Percentiles rank a stretch among this genome's conserved stretches.
Conservation (phyloP, 371 early-diverging fungal species). For the Mucor lusitanicus region DNA sequence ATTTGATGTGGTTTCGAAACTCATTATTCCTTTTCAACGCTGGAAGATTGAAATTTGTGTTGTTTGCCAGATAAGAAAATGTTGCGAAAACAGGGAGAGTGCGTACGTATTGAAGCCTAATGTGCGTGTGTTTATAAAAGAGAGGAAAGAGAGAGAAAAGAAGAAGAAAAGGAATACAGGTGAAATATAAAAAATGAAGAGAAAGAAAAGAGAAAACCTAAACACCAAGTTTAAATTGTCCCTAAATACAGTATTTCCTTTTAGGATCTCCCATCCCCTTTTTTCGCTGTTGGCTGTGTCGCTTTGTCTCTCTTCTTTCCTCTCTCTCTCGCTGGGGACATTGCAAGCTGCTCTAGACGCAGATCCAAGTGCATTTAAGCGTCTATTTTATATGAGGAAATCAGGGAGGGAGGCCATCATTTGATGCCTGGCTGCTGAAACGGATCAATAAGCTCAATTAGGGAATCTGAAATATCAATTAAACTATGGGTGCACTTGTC, state of each 20-base stretch:
- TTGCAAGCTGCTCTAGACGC: no score
- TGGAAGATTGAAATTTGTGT: not conserved
- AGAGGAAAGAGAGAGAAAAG: not conserved
- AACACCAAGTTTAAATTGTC: not conserved
- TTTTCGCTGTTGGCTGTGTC: not conserved
- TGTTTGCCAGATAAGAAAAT: not conserved
- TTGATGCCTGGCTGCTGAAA: not conserved
- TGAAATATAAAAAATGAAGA: not conserved
- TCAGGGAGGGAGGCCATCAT: not conserved
- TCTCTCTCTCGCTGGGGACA: not conserved
- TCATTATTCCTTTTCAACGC: constrained; percentile 4
- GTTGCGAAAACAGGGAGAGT: not conserved
- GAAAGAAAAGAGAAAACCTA: not conserved
- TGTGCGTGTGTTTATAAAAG: not conserved
- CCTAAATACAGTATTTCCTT: constrained; percentile 2
- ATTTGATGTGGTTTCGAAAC: constrained; percentile 8
- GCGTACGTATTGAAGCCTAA: not conserved
- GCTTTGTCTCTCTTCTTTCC: not conserved
- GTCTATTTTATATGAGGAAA: no score
- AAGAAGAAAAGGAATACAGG: not conserved
- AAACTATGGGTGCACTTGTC: not conserved
- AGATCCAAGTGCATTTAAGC: no score
- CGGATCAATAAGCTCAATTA: not conserved
- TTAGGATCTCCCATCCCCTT: not conserved
- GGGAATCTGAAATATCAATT: constrained; percentile 2